Evolutionary conservation across 1,139 yeast genomes (phyloP).

Genomic region (Geotrichum klebahnii): DNA sequence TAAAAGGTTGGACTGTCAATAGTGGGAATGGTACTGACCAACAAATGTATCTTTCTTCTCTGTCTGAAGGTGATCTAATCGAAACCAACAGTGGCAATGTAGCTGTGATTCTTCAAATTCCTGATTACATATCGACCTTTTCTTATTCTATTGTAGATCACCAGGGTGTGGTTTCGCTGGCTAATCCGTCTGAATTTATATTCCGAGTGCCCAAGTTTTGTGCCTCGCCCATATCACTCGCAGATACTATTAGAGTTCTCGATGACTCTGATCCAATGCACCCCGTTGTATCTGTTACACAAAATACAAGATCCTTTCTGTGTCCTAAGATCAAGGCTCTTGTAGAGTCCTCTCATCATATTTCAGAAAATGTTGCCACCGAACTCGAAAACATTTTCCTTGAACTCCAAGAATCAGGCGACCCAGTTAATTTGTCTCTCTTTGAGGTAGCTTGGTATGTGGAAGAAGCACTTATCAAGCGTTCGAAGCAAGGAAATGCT

Average conservation of each 20-base stretch:
- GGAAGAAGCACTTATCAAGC: slow-evolving; percentile 13
- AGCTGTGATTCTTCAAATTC: slow-evolving; percentile 20
- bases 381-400: slow-evolving; percentile 20
- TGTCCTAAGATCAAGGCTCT: slow-evolving; percentile 20
- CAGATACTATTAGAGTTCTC: slow-evolving; percentile 14
- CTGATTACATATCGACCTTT: slow-evolving; percentile 15
- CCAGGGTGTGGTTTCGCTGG: slow-evolving; percentile 16
- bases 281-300: slow-evolving; percentile 17
- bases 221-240: background rate
- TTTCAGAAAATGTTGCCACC: slow-evolving; percentile 11
- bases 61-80: slow-evolving; percentile 20
- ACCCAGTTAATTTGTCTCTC: slow-evolving; percentile 28
- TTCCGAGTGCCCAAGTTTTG: slow-evolving; percentile 20
- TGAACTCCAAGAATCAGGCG: slow-evolving; percentile 19
- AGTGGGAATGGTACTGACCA: slow-evolving; percentile 14
- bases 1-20: background rate
- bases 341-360: slow-evolving; percentile 9
- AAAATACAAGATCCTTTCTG: slow-evolving; percentile 8
- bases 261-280: slow-evolving; percentile 12
- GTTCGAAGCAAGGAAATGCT: slow-evolving; percentile 10
- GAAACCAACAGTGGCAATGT: slow-evolving; percentile 17
- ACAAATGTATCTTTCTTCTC: slow-evolving; percentile 16
- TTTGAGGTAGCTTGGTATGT: slow-evolving; percentile 28
- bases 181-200: slow-evolving; percentile 4
- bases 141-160: slow-evolving; percentile 20